Conservation (phyloP, 2,329 filamentous ascomycete species). For the Mycocentrospora acerina region DNA sequence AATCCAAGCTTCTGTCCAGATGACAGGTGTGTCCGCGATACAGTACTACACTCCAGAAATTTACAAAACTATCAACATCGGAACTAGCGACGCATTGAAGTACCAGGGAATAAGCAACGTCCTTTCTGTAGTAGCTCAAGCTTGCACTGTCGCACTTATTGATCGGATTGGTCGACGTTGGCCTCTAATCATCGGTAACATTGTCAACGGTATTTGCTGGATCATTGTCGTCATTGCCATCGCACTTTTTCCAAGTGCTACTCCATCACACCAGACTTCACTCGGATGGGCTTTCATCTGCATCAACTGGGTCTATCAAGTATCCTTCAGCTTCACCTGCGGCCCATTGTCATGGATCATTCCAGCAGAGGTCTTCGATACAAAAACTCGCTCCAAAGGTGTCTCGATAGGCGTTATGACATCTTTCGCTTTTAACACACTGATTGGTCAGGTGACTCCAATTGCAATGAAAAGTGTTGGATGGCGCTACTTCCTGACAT, state of each 20-base stretch:
- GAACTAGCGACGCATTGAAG: conserved; percentile 62
- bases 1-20: conserved; percentile 68
- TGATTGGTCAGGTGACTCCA: conserved; percentile 68
- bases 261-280: conserved; percentile 48
- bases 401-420: conserved; percentile 71
- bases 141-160: conserved; percentile 65
- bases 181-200: conserved; percentile 69
- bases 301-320: conserved; percentile 75
- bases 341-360: conserved; percentile 65
- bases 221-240: conserved; percentile 62
- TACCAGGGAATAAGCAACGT: conserved; percentile 73
- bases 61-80: conserved; percentile 67
- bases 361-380: conserved; percentile 72
- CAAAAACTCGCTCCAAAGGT: conserved; percentile 68
- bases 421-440: conserved; percentile 71
- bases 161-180: conserved; percentile 69
- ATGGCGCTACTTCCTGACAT: conserved; percentile 59
- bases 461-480: conserved; percentile 56
- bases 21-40: conserved; percentile 64
- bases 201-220: conserved; percentile 70
- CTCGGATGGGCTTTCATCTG: conserved; percentile 73
- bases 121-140: conserved; percentile 66
- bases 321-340: conserved; percentile 68
- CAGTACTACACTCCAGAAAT: conserved; percentile 71
- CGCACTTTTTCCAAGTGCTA: conserved; percentile 60